Base-by-base conservation (phyloP, 1,284 basidiomycete species). In the Termitomyces sp. region DNA sequence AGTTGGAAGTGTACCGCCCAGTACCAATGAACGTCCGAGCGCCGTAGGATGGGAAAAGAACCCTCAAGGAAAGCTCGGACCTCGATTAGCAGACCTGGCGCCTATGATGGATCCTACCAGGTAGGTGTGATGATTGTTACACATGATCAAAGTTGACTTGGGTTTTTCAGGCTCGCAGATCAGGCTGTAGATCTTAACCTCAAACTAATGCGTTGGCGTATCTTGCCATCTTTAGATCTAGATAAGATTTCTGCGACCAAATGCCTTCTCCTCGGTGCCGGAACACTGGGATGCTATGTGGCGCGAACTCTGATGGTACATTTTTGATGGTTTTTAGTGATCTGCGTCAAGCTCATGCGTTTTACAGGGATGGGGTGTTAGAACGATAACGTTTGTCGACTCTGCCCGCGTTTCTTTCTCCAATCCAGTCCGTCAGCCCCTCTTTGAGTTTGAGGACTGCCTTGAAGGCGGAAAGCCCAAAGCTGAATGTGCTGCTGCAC, bases 151-250 rank as follows among this genome's bases (percentile, higher is more conserved):
- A 21, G 2, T 40, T 50, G 33, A 55, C 50, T 9, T 50, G 12
- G 21, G 48, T 12, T 17, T 21, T 10, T 5, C 45, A 92, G 91
- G 59, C 80, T 98, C 6, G 95, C 97, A 0, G 87, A 94, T 61
- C 96, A 98, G 70, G 97, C 97, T 0, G 93, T 98, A 9, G 94
- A 98, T 70, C 77, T 99, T 33, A 99, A 99, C 67, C 76, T 99
- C 51, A 98, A 98, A 70, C 81, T 99, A 24, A 98, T 99, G 96
- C 82, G 94, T 30, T 99, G 96, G 96, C 82, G 96, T 8, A 94
- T 99, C 60, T 77, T 99, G 44, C 96, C 97, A 1, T 75, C 83
- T 0, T 83, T 99, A 44, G 81, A 98, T 60, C 79, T 99, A 6
- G 94, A 97, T 50, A 91, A 86, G 69, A 82, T 99, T 26, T 84